phyloP scores from a whole-genome alignment of 169 alveolate species.

The Plasmodium cynomolgi region DNA sequence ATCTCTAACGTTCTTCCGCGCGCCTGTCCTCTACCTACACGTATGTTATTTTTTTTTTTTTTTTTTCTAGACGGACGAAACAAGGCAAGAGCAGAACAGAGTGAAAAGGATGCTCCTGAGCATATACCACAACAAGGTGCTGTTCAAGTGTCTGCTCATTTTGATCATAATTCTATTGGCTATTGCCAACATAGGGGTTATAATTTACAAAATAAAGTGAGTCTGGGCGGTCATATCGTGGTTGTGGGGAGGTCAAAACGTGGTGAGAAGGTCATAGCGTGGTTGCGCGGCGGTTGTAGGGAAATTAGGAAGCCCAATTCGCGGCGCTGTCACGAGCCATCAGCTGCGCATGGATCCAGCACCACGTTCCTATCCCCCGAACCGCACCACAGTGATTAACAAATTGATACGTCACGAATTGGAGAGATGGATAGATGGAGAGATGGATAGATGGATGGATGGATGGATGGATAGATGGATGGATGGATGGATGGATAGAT shows the following conservation, averaged over 20 bases:
- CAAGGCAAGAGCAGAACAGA: conserved; percentile 48
- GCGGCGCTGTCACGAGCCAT: neutral
- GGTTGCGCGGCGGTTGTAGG: neutral
- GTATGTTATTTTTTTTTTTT: neutral
- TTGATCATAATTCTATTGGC: conserved; percentile 26
- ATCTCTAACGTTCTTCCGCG: neutral
- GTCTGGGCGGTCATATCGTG: neutral
- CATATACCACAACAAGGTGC: conserved; percentile 55
- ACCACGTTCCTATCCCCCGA: neutral
- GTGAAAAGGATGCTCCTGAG: conserved; percentile 37
- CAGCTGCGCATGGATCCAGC: neutral
- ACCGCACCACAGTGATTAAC: neutral
- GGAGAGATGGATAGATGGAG: neutral
- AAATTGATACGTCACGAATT: neutral
- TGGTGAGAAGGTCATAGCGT: neutral
- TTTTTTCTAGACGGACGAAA: conserved; percentile 38
- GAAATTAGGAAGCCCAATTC: neutral
- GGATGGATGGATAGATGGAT: neutral
- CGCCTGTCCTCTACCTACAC: neutral
- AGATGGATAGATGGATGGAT: neutral
- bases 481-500: too few species aligned
- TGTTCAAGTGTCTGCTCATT: conserved; percentile 25
- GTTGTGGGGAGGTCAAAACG: neutral
- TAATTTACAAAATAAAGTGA: conserved; percentile 50
- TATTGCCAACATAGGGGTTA: conserved; percentile 66